Conservation (phyloP, 768 basidiomycete species). For the Sarcodon aspratus region DNA sequence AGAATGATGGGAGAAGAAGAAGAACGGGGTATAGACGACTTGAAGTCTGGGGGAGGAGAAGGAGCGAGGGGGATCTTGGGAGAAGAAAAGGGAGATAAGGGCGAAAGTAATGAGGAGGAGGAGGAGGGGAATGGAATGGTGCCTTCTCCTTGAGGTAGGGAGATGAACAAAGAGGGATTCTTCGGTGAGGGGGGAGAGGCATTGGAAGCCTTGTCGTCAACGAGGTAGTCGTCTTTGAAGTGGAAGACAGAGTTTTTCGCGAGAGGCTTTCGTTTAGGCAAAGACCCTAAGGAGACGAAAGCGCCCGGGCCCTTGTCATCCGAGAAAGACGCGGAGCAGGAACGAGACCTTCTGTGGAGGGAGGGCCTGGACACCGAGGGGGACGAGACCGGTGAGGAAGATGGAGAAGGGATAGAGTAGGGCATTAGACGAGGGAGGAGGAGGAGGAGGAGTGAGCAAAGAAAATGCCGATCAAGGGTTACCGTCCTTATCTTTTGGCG, state of each 20-base stretch:
- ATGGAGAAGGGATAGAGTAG: conserved; percentile 14
- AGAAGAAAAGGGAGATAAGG: conserved; percentile 9
- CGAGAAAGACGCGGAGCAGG: conserved; percentile 19
- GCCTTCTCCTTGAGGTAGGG: conserved; percentile 3
- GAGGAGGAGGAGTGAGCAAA: background rate
- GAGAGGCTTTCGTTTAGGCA: conserved; percentile 27
- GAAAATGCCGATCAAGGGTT: background rate
- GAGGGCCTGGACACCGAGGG: conserved; percentile 1
- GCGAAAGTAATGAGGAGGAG: conserved; percentile 12
- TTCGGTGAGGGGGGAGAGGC: conserved; percentile 13
- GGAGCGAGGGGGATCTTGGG: conserved; percentile 1
- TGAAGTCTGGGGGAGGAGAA: conserved; percentile 3
- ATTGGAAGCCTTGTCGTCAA: conserved; percentile 15
- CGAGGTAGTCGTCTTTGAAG: conserved; percentile 23
- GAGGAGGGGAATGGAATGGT: conserved; percentile 33
- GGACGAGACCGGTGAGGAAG: conserved; percentile 8
- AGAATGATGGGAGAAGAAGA: conserved; percentile 35
- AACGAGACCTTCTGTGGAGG: conserved; percentile 19
- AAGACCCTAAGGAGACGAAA: conserved; percentile 32
- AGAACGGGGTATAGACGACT: conserved; percentile 17
- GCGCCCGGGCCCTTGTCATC: conserved; percentile 34
- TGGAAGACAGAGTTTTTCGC: conserved; percentile 16
- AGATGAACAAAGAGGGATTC: conserved; percentile 8
- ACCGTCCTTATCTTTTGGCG: too few species aligned
- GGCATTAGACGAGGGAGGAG: conserved; percentile 10